Evolutionary conservation across 163 green algal genomes (phyloP).

Genomic region (Chloromonas sp.): DNA sequence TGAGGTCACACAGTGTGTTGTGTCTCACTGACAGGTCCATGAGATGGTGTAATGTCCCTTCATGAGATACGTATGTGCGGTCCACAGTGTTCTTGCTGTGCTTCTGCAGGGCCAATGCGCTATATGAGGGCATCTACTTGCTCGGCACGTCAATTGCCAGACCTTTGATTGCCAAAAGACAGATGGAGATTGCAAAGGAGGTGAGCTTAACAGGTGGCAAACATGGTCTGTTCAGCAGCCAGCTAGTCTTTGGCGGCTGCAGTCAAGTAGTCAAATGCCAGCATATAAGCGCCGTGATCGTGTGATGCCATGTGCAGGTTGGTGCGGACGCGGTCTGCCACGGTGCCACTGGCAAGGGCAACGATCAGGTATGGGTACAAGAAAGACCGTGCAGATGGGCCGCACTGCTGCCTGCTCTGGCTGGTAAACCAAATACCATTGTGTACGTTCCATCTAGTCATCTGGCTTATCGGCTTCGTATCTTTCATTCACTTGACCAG

Average conservation of each 20-base stretch:
- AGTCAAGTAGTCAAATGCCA: too few species aligned
- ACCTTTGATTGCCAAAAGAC: slow-evolving; percentile 97
- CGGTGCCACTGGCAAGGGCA: slow-evolving; percentile 98
- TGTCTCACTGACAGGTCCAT: not conserved
- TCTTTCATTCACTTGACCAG: too few species aligned
- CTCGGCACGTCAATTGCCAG: slow-evolving; percentile 97
- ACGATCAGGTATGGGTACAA: slow-evolving; percentile 88
- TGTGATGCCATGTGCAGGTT: slow-evolving; percentile 21
- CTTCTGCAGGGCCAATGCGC: slow-evolving; percentile 74
- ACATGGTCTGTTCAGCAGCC: not conserved
- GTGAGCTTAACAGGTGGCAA: slow-evolving; percentile 17
- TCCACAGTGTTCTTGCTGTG: not conserved
- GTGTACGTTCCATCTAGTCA: too few species aligned
- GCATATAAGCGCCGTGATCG: too few species aligned
- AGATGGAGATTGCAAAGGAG: slow-evolving; percentile 96
- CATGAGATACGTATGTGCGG: too few species aligned
- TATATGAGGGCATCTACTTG: slow-evolving; percentile 98
- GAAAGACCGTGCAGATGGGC: too few species aligned
- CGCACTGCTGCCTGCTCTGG: too few species aligned
- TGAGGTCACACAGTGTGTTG: not conserved
- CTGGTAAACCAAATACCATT: too few species aligned
- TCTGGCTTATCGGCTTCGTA: too few species aligned
- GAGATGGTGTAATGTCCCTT: too few species aligned
- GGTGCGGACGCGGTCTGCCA: slow-evolving; percentile 96
- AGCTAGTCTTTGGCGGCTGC: not conserved